phyloP scores from a whole-genome alignment of 2,329 filamentous ascomycete species.

The Ophiostoma sp. region DNA sequence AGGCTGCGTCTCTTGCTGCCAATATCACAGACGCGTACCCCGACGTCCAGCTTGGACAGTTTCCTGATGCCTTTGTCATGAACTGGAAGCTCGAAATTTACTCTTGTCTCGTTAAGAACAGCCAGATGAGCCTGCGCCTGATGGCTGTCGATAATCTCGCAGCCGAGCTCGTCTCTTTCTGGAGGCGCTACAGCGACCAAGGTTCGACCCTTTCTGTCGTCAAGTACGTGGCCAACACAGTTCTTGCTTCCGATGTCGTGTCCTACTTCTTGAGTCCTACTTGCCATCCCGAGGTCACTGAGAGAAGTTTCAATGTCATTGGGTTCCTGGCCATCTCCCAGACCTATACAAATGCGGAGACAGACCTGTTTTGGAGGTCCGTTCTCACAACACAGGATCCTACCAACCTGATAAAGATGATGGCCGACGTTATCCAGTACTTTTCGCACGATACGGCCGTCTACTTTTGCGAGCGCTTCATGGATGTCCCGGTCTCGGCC shows the following conservation, averaged over 20 bases:
- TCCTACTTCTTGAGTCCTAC: constrained; percentile 85
- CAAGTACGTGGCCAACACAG: constrained; percentile 61
- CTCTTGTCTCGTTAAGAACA: constrained; percentile 69
- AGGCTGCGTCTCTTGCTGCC: constrained; percentile 30
- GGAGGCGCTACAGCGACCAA: constrained; percentile 50
- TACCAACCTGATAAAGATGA: constrained; percentile 69
- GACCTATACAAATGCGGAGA: constrained; percentile 65
- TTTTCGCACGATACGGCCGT: constrained; percentile 48
- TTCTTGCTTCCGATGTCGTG: constrained; percentile 65
- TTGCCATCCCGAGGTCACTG: constrained; percentile 85
- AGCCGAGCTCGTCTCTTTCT: constrained; percentile 60
- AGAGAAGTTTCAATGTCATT: constrained; percentile 74
- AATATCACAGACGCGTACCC: constrained; percentile 31
- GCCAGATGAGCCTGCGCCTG: constrained; percentile 86
- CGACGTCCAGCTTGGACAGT: constrained; percentile 35
- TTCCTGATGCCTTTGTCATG: constrained; percentile 48
- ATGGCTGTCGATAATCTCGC: constrained; percentile 72
- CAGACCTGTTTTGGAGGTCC: constrained; percentile 78
- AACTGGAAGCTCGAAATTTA: constrained; percentile 67
- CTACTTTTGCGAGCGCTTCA: constrained; percentile 66
- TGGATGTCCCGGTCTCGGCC: constrained; percentile 55
- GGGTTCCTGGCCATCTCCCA: constrained; percentile 78
- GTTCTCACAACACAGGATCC: constrained; percentile 77
- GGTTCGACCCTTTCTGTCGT: constrained; percentile 49
- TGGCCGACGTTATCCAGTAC: constrained; percentile 43